These are phyloP conservation scores for Cyclotella baltica DNA, from an alignment of 108 stramenopile species.

Conservation along the genomic window DNA sequence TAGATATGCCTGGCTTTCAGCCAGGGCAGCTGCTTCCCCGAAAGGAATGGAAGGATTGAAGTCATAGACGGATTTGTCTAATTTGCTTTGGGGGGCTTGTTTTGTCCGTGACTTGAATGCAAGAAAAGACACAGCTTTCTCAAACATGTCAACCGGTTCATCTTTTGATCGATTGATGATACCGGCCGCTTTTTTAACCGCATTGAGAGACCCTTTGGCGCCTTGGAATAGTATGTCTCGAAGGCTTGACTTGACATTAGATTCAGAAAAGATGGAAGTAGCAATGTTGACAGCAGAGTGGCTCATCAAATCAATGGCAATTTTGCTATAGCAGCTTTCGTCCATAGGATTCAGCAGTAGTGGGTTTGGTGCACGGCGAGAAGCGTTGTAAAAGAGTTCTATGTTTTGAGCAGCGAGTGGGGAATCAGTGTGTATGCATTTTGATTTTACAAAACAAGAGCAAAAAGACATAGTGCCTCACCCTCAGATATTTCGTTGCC, in stretches of 20 bases:
- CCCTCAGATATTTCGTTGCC: conserved; percentile 10
- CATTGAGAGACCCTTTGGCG: neutral
- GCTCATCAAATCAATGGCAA: conserved; percentile 12
- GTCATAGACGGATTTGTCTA: conserved; percentile 4
- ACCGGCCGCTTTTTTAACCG: conserved; percentile 1
- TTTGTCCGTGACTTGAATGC: conserved; percentile 5
- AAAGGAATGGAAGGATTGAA: neutral
- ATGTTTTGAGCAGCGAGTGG: neutral
- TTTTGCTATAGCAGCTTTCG: conserved; percentile 19
- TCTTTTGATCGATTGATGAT: conserved; percentile 8
- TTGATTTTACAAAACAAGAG: neutral
- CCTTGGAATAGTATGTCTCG: neutral
- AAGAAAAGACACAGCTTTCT: neutral
- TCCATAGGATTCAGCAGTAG: conserved; percentile 3
- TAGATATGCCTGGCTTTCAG: conserved; percentile 44
- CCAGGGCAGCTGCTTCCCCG: conserved; percentile 22
- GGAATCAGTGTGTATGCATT: neutral
- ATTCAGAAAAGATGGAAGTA: conserved; percentile 1
- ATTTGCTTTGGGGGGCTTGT: neutral
- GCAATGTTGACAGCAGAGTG: conserved; percentile 10
- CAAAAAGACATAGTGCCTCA: neutral
- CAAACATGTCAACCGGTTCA: neutral
- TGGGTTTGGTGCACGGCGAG: conserved; percentile 13
- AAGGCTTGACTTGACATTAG: neutral
- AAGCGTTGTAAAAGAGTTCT: conserved; percentile 28